Evolutionary conservation across 202 grass and related monocot genomes (phyloP), one percentile per base, ranked within the genome.

Genomic region (Panicum hallii): DNA sequence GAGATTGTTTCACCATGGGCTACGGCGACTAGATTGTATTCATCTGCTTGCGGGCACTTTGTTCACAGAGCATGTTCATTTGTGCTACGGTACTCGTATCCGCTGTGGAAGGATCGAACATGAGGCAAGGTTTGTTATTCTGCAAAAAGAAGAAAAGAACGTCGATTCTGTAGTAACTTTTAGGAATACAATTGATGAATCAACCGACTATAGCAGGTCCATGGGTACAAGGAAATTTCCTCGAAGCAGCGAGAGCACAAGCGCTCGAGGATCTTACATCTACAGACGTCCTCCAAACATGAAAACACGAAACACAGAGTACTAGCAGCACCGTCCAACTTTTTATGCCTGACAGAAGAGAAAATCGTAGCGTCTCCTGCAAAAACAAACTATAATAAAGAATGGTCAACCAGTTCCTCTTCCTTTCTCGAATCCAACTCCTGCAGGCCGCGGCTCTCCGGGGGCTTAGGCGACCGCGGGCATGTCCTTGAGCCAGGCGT

Each of bases 401-500:
- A 95, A 95, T 89, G 73, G 80, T 93, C 85, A 91, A 89, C 67
- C 55, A 65, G 67, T 72, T 84, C 75, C 81, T 91, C 83, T 71
- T 85, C 86, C 64, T 28, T 79, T 19, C 9, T 38, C 72, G 34
- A 3, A 44, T 63, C 12, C n/a, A 77, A 44, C 50, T 65, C 61
- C 86, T 73, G 78, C 63, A 63, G 60, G 60, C 60, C 7, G 60
- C 60, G 74, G 73, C 74, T 70, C 49, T 40, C n/a, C 16, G 46
- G n/a, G 28, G 44, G 34, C 43, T 93, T 88, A 97, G 34, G 85
- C 87, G 7, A 93, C 87, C 0, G 91, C 89, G 7, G 89, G 91
- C 87, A 92, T 88, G 81, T 91, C 89, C 91, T 97, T 97, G n/a
- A 92, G 84, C 91, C 89, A 97, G 15, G 61, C 78, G 52, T 97